Evolutionary conservation across 768 basidiomycete species (phyloP), one percentile per base, ranked within the genome.

Genomic region (Suillus luteus): DNA sequence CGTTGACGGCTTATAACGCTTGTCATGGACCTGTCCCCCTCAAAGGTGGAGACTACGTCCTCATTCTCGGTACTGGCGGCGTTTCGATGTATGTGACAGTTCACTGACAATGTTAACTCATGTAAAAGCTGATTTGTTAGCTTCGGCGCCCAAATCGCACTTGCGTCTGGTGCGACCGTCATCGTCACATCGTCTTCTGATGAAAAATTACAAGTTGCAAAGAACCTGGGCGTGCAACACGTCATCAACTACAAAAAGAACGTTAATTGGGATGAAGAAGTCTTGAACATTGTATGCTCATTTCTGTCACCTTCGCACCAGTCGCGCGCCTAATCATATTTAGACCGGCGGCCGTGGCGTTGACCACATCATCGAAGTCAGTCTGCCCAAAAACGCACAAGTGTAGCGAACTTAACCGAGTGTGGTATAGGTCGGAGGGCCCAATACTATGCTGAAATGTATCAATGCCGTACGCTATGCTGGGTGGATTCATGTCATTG

Each of bases 101-200:
- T 11, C 7, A 27, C 12, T 24, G 9, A 27, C 10, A 19, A 6
- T 38, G 11, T 17, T 11, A 27, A 24, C 22, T 15, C 1, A 5
- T 57, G 38, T 17, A 10, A 5, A 24, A 27, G 2, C 17, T 66
- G 69, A 43, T 66, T 71, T 6, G 66, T 66, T 51, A 83, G 85
- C 46, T 87, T 85, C 67, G 87, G 78, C 3, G 74, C 84, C 3
- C 86, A 89, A 72, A 73, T 91, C 52, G 87, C 88, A 2, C 80
- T 86, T 49, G 84, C 85, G 2, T 79, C 84, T 9, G 88, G 88
- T 41, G 88, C 87, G 2, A 82, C 75, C 1, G 87, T 89, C 63
- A 88, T 91, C 66, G 80, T 81, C 33, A 90, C 88, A 0, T 89
- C 88, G 1, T 89, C 87, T 0, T 86, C 86, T 0, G 86, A 89